Conservation (phyloP, 805 yeast genomes). For the Priceomyces haplophilus region DNA sequence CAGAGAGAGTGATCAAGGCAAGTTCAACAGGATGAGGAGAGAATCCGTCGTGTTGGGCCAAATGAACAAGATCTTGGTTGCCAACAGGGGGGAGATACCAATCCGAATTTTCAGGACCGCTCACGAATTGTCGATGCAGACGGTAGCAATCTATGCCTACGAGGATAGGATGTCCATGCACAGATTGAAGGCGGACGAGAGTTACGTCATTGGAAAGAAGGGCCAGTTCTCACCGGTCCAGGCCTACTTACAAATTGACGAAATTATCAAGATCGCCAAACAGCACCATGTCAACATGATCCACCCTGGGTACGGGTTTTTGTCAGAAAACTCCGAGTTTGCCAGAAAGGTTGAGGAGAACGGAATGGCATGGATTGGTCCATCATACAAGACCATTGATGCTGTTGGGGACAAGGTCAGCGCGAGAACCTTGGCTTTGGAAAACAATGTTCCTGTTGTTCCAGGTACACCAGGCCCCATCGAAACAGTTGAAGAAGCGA, state of each 20-base stretch:
- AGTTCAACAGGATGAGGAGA: slow-evolving; percentile 39
- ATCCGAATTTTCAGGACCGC: slow-evolving; percentile 93
- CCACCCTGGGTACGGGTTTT: slow-evolving; percentile 54
- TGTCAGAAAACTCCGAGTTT: slow-evolving; percentile 88
- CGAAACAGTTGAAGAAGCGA: slow-evolving; percentile 72
- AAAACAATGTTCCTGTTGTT: slow-evolving; percentile 84
- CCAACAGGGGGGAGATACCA: slow-evolving; percentile 84
- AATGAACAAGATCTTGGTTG: slow-evolving; percentile 66
- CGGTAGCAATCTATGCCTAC: slow-evolving; percentile 95
- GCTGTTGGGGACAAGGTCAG: slow-evolving; percentile 96
- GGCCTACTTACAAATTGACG: slow-evolving; percentile 94
- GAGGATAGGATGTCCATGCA: slow-evolving; percentile 95
- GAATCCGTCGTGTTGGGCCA: slow-evolving; percentile 43
- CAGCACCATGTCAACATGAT: slow-evolving; percentile 36
- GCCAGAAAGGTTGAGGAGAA: slow-evolving; percentile 87
- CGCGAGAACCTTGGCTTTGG: slow-evolving; percentile 83
- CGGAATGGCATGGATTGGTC: slow-evolving; percentile 97
- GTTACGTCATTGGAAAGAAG: slow-evolving; percentile 83
- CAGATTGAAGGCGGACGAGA: slow-evolving; percentile 90
- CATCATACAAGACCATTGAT: slow-evolving; percentile 82
- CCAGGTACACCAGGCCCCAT: slow-evolving; percentile 99
- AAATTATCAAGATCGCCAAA: slow-evolving; percentile 79
- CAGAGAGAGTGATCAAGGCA: slow-evolving; percentile 13
- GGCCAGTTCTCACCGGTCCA: slow-evolving; percentile 94
- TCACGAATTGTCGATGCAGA: slow-evolving; percentile 94